Base-by-base conservation (phyloP, 495 filamentous ascomycete species). In the Gamarada debralockiae region DNA sequence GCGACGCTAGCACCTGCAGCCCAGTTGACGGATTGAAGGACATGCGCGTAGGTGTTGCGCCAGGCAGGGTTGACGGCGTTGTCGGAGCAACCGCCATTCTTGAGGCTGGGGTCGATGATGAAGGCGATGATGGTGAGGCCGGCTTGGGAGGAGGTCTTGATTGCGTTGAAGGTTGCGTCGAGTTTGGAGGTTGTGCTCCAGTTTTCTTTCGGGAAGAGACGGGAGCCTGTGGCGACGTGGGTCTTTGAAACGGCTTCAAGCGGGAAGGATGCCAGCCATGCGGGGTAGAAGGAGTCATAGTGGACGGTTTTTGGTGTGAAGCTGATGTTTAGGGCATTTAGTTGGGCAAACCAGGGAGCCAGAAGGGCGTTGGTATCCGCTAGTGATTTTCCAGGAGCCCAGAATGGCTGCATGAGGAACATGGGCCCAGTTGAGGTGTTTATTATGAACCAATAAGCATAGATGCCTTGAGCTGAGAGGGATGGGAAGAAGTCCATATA, bases 51-150 rank as follows among this genome's bases (percentile, higher is more conserved):
- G 0, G 80, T 59, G 2, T 79, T 68, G n/a, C 83, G 72, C 80
- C 81, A 84, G 3, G 76, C 76, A 4, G 80, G 81, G 4, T 78
- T 64, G 1, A 85, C 77, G 1, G 79, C 65, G 56, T 83, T 83
- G 2, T 68, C 68, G 1, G 23, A 4, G 20, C 44, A 27, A 7
- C 29, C 27, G 10, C 18, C 29, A 3, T 10, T 31, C 0, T 22
- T 20, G 18, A 31, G 29, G 13, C 23, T 44, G n/a, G 41, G 21
- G 23, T 51, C 48, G 17, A 65, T 66, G 27, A 60, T 61, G 42
- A 66, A 50, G 14, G 63, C 68, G 40, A 65, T 74, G 60, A 74
- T 73, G 3, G 67, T 69, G 15, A 64, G 67, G 3, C 76, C 78
- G n/a, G 64, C 55, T 44, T 74, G 68, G 17, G 64, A 68, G 48